Percentiles rank a stretch among this genome's conserved stretches.
Conservation (phyloP, 345 rosid genomes). For the Leavenworthia alabamica region DNA sequence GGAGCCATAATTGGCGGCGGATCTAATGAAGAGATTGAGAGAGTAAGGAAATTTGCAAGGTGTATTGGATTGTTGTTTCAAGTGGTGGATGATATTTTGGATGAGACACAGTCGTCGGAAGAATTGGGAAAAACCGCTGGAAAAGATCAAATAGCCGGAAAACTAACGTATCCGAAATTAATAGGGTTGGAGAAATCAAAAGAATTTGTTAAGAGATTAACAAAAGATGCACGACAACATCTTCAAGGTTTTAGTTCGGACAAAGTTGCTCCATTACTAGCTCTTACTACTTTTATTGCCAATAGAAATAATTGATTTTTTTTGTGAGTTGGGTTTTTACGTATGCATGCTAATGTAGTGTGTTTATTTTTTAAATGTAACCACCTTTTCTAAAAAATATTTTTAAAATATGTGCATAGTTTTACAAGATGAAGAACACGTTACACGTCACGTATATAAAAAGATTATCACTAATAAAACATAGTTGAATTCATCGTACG, state of each 20-base stretch:
- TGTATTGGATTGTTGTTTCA: conserved; percentile 81
- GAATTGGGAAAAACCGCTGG: conserved; percentile 94
- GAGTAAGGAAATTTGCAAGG: conserved; percentile 60
- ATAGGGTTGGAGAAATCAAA: conserved; percentile 65
- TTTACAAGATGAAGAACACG: too few species aligned
- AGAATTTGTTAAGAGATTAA: conserved; percentile 60
- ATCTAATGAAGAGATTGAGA: conserved; percentile 58
- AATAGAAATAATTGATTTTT: conserved; percentile 53
- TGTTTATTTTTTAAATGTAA: conserved; percentile 18
- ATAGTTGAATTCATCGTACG: too few species aligned
- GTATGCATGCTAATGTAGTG: conserved; percentile 12
- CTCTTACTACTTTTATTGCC: conserved; percentile 78
- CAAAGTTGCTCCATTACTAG: conserved; percentile 74
- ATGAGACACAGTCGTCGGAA: conserved; percentile 71
- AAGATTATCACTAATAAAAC: too few species aligned
- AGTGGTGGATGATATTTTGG: conserved; percentile 91
- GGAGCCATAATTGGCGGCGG: conserved; percentile 87
- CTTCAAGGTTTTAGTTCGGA: conserved; percentile 52
- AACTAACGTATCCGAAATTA: conserved; percentile 68
- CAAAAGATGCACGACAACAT: conserved; percentile 54
- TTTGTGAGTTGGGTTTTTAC: neutral
- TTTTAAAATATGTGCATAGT: too few species aligned
- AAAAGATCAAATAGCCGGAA: conserved; percentile 73
- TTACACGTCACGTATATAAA: too few species aligned
- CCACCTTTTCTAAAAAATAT: neutral